Conservation (phyloP, 2,329 filamentous ascomycete genomes). For the Xylariaceae sp. region DNA sequence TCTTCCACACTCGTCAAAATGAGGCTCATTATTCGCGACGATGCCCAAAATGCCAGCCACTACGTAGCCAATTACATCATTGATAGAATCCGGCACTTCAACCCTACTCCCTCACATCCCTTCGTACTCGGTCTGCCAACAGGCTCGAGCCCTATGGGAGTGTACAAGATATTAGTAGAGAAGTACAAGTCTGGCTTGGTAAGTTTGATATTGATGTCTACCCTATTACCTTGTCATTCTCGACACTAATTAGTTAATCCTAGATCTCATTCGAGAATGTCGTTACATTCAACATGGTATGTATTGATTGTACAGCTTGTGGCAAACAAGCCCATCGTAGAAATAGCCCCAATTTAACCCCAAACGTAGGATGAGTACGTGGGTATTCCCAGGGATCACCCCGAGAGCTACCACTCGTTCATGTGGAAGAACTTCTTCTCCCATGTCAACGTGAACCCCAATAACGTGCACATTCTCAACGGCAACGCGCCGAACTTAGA, state of each 20-base stretch:
- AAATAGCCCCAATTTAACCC: too few relatives aligned
- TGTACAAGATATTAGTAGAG: slow-evolving; percentile 73
- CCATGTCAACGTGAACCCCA: slow-evolving; percentile 73
- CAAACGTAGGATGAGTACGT: slow-evolving; percentile 86
- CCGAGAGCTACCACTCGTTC: slow-evolving; percentile 84
- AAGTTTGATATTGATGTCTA: slow-evolving; percentile 18
- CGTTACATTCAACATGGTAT: slow-evolving; percentile 86
- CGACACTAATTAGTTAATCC: slow-evolving; percentile 29
- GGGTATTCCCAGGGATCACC: slow-evolving; percentile 75
- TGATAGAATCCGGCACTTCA: slow-evolving; percentile 74
- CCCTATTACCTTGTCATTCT: slow-evolving; percentile 22
- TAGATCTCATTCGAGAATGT: slow-evolving; percentile 83
- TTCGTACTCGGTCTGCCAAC: slow-evolving; percentile 83
- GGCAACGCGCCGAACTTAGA: slow-evolving; percentile 74
- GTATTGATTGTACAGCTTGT: slow-evolving; percentile 13
- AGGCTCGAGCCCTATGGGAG: slow-evolving; percentile 72
- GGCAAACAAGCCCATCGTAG: slow-evolving; percentile 9
- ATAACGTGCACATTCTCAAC: slow-evolving; percentile 80
- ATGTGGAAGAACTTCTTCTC: slow-evolving; percentile 94
- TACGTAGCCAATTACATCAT: slow-evolving; percentile 82
- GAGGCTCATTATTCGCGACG: slow-evolving; percentile 80
- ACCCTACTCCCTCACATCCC: slow-evolving; percentile 65
- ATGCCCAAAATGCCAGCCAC: slow-evolving; percentile 62
- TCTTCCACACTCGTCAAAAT: slow-evolving; percentile 43
- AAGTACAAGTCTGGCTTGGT: slow-evolving; percentile 64